Conservation (phyloP, 2,329 filamentous ascomycete species). For the Phialemonium atrogriseum region DNA sequence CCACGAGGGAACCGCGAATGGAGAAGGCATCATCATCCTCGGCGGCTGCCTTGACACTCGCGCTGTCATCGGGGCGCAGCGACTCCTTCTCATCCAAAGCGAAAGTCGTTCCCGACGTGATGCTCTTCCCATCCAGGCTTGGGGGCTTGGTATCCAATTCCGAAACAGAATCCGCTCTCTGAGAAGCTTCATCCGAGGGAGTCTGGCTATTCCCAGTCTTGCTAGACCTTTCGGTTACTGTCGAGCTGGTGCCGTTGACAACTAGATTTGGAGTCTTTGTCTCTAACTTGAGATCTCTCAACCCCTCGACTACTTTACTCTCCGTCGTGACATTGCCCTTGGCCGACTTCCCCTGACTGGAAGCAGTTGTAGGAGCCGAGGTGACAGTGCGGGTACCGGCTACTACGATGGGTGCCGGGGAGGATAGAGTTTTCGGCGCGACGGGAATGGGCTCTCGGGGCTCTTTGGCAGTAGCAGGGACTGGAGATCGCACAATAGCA, state of each 20-base stretch:
- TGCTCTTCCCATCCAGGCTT: constrained; percentile 88
- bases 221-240: constrained; percentile 27
- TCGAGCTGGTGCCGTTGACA: constrained; percentile 39
- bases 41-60: constrained; percentile 76
- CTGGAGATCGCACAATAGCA: constrained; percentile 14
- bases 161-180: constrained; percentile 53
- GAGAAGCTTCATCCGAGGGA: constrained; percentile 46
- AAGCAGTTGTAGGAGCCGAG: constrained; percentile 1
- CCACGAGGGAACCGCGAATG: constrained; percentile 63
- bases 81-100: constrained; percentile 97
- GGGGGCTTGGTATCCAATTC: constrained; percentile 71
- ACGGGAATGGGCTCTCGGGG: constrained; percentile 6
- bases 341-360: not conserved
- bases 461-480: constrained; percentile 9
- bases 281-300: constrained; percentile 21
- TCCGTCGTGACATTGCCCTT: constrained; percentile 6
- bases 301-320: constrained; percentile 17
- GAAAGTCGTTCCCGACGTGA: constrained; percentile 88
- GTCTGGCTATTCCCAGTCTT: constrained; percentile 30
- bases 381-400: constrained; percentile 2
- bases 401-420: not conserved
- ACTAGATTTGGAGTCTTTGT: constrained; percentile 32
- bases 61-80: constrained; percentile 87
- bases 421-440: constrained; percentile 1
- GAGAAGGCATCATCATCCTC: constrained; percentile 87